Evolutionary conservation across 1,284 basidiomycete species (phyloP), one percentile per base, ranked within the genome.

Genomic region (Leccinum pachyderme): DNA sequence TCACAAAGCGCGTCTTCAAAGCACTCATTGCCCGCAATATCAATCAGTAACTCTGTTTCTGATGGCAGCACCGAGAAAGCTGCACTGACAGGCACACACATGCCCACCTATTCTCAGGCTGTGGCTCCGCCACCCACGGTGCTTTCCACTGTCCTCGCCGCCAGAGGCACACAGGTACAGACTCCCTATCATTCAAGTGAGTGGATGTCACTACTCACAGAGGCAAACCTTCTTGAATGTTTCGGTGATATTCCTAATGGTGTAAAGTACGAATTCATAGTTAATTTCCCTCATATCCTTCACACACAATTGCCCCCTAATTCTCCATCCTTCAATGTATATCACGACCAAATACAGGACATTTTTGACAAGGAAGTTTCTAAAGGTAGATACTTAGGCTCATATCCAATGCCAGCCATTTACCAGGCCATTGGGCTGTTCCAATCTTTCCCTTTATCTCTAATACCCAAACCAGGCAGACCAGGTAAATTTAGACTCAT

Each of bases 171-270:
- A 43, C 35, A 54, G 3, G 48, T 61, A 0, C 48, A 53, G 15
- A 63, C 65, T 0, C 69, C 68, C 0, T 73, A 72, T 59, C 52
- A 59, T 4, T 41, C n/a, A n/a, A n/a, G n/a, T n/a, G n/a, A n/a
- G n/a, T n/a, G n/a, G n/a, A n/a, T n/a, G n/a, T n/a, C n/a, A n/a
- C n/a, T n/a, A n/a, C n/a, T n/a, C n/a, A n/a, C n/a, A n/a, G n/a
- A n/a, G n/a, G n/a, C n/a, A n/a, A n/a, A n/a, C n/a, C n/a, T n/a
- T n/a, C n/a, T n/a, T n/a, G n/a, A n/a, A n/a, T n/a, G n/a, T n/a
- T n/a, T 7, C 9, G 18, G 37, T 41, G 18, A 33, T 15, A 53
- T 56, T n/a, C 51, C 33, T 0, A 1, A 28, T 0, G 31, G 45
- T 5, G 37, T 54, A 1, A 7, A 9, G 0, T 8, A n/a, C n/a